phyloP scores from a whole-genome alignment of 169 alveolate species.

The Plasmodium gallinaceum region DNA sequence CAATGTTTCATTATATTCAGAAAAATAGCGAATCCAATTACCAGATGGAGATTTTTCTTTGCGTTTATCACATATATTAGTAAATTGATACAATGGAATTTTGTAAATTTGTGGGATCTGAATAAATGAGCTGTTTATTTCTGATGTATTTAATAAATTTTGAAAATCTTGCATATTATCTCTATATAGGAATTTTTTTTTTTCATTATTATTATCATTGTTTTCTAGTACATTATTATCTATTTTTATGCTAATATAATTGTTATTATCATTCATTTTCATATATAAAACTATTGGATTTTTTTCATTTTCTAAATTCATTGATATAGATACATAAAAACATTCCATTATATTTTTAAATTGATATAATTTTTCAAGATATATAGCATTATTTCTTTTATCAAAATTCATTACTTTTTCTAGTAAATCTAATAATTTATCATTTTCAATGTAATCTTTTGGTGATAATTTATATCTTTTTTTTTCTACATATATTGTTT shows the following conservation, averaged over 20 bases:
- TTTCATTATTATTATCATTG: neutral
- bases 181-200: neutral
- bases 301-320: neutral
- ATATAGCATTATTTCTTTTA: constrained; percentile 22
- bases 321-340: neutral
- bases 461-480: neutral
- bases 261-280: constrained; percentile 2
- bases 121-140: neutral
- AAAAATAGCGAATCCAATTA: constrained; percentile 50
- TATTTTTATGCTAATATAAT: neutral
- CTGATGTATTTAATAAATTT: neutral
- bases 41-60: constrained; percentile 17
- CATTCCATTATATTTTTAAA: constrained; percentile 7
- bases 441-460: neutral
- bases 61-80: constrained; percentile 34
- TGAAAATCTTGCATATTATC: neutral
- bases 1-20: constrained; percentile 42
- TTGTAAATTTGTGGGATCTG: neutral
- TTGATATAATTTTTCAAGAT: constrained; percentile 16
- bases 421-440: neutral
- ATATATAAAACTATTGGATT: neutral
- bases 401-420: constrained; percentile 31
- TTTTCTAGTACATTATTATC: neutral
- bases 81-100: neutral
- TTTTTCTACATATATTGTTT: constrained; percentile 10